Percentiles rank a stretch among this genome's conserved stretches.
These are phyloP conservation scores for Phialophora verrucosa DNA, from an alignment of 2,329 filamentous ascomycete species.

Conservation along the genomic window DNA sequence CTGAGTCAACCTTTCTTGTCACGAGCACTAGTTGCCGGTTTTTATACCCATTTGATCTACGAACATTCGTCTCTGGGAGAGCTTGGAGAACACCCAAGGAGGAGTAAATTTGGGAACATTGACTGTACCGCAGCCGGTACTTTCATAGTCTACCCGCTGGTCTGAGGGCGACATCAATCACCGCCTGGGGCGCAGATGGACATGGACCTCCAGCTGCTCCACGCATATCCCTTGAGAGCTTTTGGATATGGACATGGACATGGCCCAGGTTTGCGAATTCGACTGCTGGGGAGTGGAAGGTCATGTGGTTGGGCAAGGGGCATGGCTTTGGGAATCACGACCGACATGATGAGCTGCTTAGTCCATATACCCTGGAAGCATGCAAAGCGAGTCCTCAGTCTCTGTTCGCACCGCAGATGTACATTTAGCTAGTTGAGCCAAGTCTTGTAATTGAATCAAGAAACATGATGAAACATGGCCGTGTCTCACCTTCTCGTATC, in stretches of 20 bases:
- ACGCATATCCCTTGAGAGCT: neutral
- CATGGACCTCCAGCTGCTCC: neutral
- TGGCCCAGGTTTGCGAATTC: neutral
- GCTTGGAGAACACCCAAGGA: conserved; percentile 21
- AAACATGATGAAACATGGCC: conserved; percentile 6
- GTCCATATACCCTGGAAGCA: conserved; percentile 13
- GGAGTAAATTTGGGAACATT: conserved; percentile 8
- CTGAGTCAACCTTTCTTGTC: conserved; percentile 32
- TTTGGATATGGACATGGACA: neutral
- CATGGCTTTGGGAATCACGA: conserved; percentile 6
- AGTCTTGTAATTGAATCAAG: conserved; percentile 22
- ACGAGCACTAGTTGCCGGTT: conserved; percentile 34
- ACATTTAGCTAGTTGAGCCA: conserved; percentile 16
- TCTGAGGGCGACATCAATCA: conserved; percentile 9
- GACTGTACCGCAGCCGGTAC: conserved; percentile 31
- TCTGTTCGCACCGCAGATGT: conserved; percentile 14
- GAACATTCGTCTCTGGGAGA: conserved; percentile 32
- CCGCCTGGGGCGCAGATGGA: conserved; percentile 22
- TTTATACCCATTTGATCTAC: conserved; percentile 11
- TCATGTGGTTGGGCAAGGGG: conserved; percentile 7
- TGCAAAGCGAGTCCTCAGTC: conserved; percentile 14
- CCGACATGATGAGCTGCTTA: conserved; percentile 16
- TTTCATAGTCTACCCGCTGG: conserved; percentile 6
- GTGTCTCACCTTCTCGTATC: conserved; percentile 2
- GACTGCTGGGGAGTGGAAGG: neutral